Evolutionary conservation across 345 rosid species (phyloP), one percentile per base, ranked within the genome.

Genomic region (Limnanthes douglasii): DNA sequence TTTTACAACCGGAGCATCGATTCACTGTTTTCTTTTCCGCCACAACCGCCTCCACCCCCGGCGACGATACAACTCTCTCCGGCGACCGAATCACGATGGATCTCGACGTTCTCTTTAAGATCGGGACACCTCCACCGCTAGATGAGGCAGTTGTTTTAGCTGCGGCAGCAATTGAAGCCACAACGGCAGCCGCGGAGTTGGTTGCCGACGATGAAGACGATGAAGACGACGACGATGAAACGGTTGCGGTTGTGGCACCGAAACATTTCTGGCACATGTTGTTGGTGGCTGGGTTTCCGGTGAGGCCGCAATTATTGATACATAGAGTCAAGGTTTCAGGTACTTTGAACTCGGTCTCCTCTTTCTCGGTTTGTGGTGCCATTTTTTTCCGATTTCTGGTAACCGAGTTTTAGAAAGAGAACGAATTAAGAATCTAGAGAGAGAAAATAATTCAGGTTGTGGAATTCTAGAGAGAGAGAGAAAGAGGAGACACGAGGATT

Each of bases 251-350:
- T 21, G 77, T 45, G 0, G 90, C 86, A 71, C 50, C 77, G 64
- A 74, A 84, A 61, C 98, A 84, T 40, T 90, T 77, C 72, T 84
- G 94, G 64, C 98, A 84, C 98, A 79, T 84, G 44, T 84, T 79
- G 55, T 84, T 90, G 36, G 90, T 79, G 9, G 95, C 79, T 0
- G 98, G 95, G 54, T 77, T 90, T 0, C 78, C 95, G 1, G 84
- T 66, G 30, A 83, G 69, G 27, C 94, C 86, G 34, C 95, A 90
- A 59, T 84, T 84, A 46, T 84, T 84, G 28, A 64, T 49, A 30
- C 98, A 90, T 3, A 70, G 58, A 22, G 86, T 40, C 37, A 78
- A 39, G 47, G 80, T 40, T 21, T 88, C 97, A 18, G 86, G 86
- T 0, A 84, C 94, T 64, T 86, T 75, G 59, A 78, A 82, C 61